Evolutionary conservation across 2,329 filamentous ascomycete species (phyloP).

Genomic region (Paradendryphiella salina): DNA sequence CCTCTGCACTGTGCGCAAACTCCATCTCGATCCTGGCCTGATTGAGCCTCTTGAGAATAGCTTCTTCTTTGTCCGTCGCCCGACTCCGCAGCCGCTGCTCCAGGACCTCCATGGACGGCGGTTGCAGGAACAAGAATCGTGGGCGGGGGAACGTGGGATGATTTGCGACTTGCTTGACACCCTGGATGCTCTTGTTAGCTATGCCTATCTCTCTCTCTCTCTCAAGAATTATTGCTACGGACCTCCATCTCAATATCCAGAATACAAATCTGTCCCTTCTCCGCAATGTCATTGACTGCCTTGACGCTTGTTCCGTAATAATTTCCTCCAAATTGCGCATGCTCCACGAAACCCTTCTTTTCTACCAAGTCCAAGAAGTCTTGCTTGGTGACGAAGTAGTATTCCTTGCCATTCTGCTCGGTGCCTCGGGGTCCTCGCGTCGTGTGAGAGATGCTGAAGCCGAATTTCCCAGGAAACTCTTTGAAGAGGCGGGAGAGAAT

Average conservation of each 20-base stretch:
- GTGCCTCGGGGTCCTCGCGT: constrained; percentile 75
- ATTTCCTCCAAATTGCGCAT: constrained; percentile 83
- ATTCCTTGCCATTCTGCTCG: constrained; percentile 76
- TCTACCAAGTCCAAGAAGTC: constrained; percentile 58
- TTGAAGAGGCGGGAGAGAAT: constrained; percentile 73
- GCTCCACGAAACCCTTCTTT: constrained; percentile 76
- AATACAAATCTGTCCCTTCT: constrained; percentile 74
- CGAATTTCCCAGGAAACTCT: constrained; percentile 67
- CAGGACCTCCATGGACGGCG: constrained; percentile 73
- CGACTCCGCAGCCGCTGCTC: constrained; percentile 60
- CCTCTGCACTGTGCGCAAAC: constrained; percentile 45
- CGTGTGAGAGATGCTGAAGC: constrained; percentile 68
- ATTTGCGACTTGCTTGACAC: constrained; percentile 88
- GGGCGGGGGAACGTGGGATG: constrained; percentile 66
- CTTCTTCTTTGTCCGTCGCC: constrained; percentile 53
- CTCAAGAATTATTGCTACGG: constrained; percentile 5
- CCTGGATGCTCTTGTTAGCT: constrained; percentile 50
- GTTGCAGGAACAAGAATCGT: constrained; percentile 82
- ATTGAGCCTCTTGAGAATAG: constrained; percentile 53
- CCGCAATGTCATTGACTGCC: constrained; percentile 75
- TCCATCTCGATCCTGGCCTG: constrained; percentile 53
- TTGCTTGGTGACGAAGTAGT: constrained; percentile 66
- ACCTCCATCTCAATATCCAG: constrained; percentile 98
- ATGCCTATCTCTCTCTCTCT: not conserved
- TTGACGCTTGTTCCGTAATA: constrained; percentile 81